Evolutionary conservation across 2,329 filamentous ascomycete genomes (phyloP).

Genomic region (Penicillium carneum): DNA sequence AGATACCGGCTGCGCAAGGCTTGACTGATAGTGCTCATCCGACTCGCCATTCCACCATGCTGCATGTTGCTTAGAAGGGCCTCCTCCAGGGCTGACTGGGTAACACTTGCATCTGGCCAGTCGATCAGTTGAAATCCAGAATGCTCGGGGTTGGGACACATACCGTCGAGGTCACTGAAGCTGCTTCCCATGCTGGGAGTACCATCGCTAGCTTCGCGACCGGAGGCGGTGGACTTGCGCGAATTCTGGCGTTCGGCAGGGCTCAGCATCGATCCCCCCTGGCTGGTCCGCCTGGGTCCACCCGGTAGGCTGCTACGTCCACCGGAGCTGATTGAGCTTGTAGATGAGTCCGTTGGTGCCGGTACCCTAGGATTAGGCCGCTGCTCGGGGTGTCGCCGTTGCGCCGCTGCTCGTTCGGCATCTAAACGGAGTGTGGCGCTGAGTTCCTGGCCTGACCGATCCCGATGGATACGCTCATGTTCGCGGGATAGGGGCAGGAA

Average conservation of each 20-base stretch:
- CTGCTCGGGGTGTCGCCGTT: slow-evolving; percentile 39
- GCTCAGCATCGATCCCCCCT: slow-evolving; percentile 39
- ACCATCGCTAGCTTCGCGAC: slow-evolving; percentile 60
- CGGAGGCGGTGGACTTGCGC: slow-evolving; percentile 46
- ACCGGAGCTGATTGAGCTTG: slow-evolving; percentile 51
- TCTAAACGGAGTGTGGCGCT: slow-evolving; percentile 53
- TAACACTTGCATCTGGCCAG: slow-evolving; percentile 65
- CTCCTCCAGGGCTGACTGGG: slow-evolving; percentile 70
- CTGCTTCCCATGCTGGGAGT: slow-evolving; percentile 70
- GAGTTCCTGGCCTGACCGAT: slow-evolving; percentile 44
- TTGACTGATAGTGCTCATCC: slow-evolving; percentile 62
- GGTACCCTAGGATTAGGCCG: slow-evolving; percentile 30
- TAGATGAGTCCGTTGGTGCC: slow-evolving; percentile 41
- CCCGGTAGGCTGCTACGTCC: slow-evolving; percentile 36
- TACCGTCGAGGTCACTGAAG: slow-evolving; percentile 70
- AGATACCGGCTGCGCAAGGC: slow-evolving; percentile 62
- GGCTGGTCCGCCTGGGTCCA: slow-evolving; percentile 32
- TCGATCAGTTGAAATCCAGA: slow-evolving; percentile 1
- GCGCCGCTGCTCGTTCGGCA: slow-evolving; percentile 39
- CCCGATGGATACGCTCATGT: slow-evolving; percentile 25
- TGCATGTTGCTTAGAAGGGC: slow-evolving; percentile 70
- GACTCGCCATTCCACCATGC: slow-evolving; percentile 58
- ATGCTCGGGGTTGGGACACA: slow-evolving; percentile 14
- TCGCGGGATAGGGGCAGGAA: slow-evolving; percentile 53
- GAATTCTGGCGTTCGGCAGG: slow-evolving; percentile 60